Conservation (phyloP, 495 filamentous ascomycete genomes). For the Penicillium robsamsonii region DNA sequence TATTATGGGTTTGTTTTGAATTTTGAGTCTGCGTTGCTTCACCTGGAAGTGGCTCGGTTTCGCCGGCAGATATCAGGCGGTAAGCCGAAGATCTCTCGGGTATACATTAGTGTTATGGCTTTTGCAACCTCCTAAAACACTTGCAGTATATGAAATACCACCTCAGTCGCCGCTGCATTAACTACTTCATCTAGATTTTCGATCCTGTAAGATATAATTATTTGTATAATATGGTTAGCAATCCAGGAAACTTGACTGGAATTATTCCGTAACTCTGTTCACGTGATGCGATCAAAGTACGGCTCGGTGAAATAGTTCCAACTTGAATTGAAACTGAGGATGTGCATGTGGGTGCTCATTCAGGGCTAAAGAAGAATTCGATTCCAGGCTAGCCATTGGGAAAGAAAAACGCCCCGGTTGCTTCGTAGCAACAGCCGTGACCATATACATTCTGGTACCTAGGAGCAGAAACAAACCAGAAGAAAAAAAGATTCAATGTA, state of each 20-base stretch:
- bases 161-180: neutral
- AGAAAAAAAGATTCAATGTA: neutral
- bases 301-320: conserved; percentile 1
- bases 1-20: neutral
- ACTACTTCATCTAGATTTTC: neutral
- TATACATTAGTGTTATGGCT: neutral
- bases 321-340: neutral
- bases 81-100: conserved; percentile 2
- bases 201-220: neutral
- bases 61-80: conserved; percentile 4
- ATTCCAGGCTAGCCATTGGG: neutral
- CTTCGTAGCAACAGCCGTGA: conserved; percentile 16
- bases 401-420: conserved; percentile 18
- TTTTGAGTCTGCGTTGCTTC: neutral
- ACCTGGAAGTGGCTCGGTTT: neutral
- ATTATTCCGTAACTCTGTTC: conserved; percentile 4
- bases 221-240: neutral
- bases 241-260: neutral
- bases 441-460: conserved; percentile 21
- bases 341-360: neutral
- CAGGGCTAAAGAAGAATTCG: neutral
- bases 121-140: neutral
- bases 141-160: neutral
- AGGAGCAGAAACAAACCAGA: conserved; percentile 7
- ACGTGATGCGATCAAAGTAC: conserved; percentile 16